These are phyloP conservation scores for Wickerhamomyces tratensis DNA, from an alignment of 805 yeast species.

Conservation along the genomic window DNA sequence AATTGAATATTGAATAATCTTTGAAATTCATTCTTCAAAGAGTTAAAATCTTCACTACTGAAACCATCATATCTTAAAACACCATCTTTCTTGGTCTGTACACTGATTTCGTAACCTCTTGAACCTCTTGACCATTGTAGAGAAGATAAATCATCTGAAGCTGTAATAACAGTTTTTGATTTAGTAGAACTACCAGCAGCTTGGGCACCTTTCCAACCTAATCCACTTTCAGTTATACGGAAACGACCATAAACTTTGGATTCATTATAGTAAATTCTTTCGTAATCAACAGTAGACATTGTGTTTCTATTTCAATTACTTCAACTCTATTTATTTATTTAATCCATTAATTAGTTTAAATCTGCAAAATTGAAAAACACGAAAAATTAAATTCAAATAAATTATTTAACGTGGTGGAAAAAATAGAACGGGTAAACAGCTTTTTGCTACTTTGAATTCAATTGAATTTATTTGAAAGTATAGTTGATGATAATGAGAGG, in stretches of 20 bases:
- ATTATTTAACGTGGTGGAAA: no score
- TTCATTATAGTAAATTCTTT: conserved; percentile 82
- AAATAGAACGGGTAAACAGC: no score
- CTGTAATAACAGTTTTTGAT: conserved; percentile 73
- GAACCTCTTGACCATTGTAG: conserved; percentile 91
- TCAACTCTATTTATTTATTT: no score
- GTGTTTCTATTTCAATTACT: no score
- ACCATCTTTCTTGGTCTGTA: conserved; percentile 83
- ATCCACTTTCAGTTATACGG: conserved; percentile 93
- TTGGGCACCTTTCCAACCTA: conserved; percentile 85
- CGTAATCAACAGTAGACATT: conserved; percentile 57
- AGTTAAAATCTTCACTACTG: conserved; percentile 71
- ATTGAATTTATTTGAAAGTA: no score
- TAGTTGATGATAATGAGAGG: background rate
- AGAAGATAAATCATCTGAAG: conserved; percentile 74
- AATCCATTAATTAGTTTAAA: no score
- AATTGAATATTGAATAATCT: conserved; percentile 62
- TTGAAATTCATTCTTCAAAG: conserved; percentile 76
- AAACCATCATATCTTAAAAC: conserved; percentile 89
- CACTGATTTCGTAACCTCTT: conserved; percentile 80
- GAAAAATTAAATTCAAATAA: no score
- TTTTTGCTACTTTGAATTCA: no score
- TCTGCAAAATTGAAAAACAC: no score
- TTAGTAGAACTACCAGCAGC: conserved; percentile 37
- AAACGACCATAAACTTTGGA: conserved; percentile 78